Evolutionary conservation across 768 basidiomycete genomes (phyloP).

Genomic region (Exsudoporus frostii): DNA sequence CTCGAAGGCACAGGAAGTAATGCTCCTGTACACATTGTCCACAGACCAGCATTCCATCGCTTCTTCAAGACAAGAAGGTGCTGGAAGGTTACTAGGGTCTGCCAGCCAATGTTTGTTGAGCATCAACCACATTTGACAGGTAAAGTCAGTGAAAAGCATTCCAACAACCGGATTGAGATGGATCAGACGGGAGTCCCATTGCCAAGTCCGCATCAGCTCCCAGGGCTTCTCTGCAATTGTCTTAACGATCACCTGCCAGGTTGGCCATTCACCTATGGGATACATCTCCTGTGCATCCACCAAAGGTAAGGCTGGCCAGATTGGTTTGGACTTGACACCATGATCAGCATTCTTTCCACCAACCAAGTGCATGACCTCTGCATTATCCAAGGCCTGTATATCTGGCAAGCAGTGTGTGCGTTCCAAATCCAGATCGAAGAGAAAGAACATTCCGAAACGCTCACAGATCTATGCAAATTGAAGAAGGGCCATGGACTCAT

Average conservation of each 20-base stretch:
- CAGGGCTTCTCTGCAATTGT: too few species aligned
- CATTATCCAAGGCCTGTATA: slow-evolving; percentile 1
- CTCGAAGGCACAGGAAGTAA: background rate
- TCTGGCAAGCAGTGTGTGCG: background rate
- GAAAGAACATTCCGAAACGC: too few species aligned
- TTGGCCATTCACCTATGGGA: background rate
- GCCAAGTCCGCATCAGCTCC: too few species aligned
- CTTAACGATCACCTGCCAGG: background rate
- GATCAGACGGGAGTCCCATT: too few species aligned
- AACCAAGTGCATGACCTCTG: background rate
- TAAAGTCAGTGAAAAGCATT: slow-evolving; percentile 2
- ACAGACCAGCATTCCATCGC: background rate
- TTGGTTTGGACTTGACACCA: background rate
- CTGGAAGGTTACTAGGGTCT: background rate
- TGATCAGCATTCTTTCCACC: background rate
- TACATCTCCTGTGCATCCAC: background rate
- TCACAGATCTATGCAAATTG: too few species aligned
- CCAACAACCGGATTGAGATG: background rate
- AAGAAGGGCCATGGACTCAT: too few species aligned
- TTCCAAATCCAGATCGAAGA: too few species aligned
- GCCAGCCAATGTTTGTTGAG: background rate
- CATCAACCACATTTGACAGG: slow-evolving; percentile 7
- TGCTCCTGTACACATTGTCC: background rate
- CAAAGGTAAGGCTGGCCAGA: slow-evolving; percentile 1
- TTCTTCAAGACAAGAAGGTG: background rate